Evolutionary conservation across 176 grass and related monocot species (phyloP), one percentile per base, ranked within the genome.

Genomic region (Zizania latifolia): DNA sequence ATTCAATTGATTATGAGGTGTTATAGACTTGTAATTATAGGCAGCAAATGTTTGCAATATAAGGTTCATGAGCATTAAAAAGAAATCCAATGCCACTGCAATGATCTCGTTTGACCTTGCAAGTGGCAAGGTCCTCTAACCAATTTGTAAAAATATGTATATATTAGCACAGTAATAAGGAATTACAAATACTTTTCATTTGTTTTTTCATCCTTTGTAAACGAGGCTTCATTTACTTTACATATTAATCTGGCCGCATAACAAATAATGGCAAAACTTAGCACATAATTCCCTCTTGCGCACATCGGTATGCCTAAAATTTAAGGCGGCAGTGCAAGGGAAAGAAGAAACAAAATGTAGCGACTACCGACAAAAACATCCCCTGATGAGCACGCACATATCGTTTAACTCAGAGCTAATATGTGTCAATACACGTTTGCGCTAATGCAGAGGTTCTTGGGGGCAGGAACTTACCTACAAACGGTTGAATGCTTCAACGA

Each of bases 211-310:
- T 7, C 50, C 29, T 65, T 62, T 33, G 53, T 11, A 21, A 23
- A 59, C 53, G 71, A 63, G 19, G 44, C 27, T 75, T 69, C 56
- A 0, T 2, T 23, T 68, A 33, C 30, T 8, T 29, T 69, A 32
- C 54, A 43, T 19, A 70, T 61, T 69, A 53, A 36, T 34, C 27
- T 64, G 56, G 15, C 21, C 27, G 14, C 27, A 41, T 16, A 22
- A 11, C 62, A 76, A 80, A 75, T 0, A 17, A 55, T 28, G 63
- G 29, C 65, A 70, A 29, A 85, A 79, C 38, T 74, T 58, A 48
- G 68, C 0, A 21, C 31, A 26, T 8, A 31, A 55, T 62, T 76
- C 63, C 63, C n/a, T 81, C 55, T 28, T 54, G 70, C 40, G 83
- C 38, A 59, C 37, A 79, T 72, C 30, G 19, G 27, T 37, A 24